A percentile compares a stretch with the other conserved stretches of the same genome.
Conservation (phyloP, 345 rosid genomes). For the Cochlearia excelsa region DNA sequence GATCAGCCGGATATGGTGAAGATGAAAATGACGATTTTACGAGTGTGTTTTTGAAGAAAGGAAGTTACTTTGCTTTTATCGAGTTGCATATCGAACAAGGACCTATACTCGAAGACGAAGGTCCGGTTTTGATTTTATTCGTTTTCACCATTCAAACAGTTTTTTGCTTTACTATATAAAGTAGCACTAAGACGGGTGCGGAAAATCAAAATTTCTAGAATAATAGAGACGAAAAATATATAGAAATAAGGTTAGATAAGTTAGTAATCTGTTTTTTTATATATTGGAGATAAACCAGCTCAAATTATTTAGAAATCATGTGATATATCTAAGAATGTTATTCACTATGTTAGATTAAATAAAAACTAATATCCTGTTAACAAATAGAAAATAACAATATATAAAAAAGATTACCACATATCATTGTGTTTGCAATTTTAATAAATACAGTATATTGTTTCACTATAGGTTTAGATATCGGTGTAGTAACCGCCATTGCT, state of each 20-base stretch:
- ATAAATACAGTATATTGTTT: background rate
- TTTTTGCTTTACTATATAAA: background rate
- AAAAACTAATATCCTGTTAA: too few relatives aligned
- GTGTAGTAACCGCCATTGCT: constrained; percentile 90
- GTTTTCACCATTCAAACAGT: background rate
- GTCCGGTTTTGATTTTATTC: constrained; percentile 32
- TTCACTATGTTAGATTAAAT: too few relatives aligned
- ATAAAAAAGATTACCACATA: too few relatives aligned
- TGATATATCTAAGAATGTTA: too few relatives aligned
- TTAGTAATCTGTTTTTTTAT: too few relatives aligned
- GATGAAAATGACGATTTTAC: constrained; percentile 49
- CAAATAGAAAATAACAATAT: too few relatives aligned
- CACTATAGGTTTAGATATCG: constrained; percentile 62
- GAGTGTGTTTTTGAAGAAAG: constrained; percentile 60
- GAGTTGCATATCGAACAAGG: constrained; percentile 99
- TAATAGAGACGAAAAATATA: too few relatives aligned
- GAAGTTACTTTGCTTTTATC: constrained; percentile 72
- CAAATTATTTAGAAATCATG: too few relatives aligned
- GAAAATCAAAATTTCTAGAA: too few relatives aligned
- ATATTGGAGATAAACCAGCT: too few relatives aligned
- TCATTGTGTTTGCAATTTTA: background rate
- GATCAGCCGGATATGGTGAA: constrained; percentile 73
- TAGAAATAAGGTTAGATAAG: too few relatives aligned
- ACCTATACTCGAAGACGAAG: constrained; percentile 83
- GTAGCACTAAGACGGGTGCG: too few relatives aligned